Conservation (phyloP, 306 rosid genomes). For the Mimosa pudica region DNA sequence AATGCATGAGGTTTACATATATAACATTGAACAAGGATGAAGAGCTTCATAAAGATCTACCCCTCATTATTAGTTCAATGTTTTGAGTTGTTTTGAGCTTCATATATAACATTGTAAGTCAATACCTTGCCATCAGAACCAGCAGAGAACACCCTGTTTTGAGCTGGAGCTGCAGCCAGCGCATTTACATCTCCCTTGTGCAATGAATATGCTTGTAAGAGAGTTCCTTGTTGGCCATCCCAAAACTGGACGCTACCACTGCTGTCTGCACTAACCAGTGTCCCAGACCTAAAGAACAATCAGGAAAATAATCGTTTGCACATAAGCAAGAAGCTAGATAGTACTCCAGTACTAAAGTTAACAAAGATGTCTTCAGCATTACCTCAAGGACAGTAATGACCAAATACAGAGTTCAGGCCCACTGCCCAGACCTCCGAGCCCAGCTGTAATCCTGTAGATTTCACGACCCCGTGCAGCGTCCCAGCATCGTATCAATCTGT, state of each 20-base stretch:
- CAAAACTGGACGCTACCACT: constrained; percentile 96
- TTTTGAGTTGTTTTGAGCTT: no score
- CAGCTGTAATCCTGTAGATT: constrained; percentile 83
- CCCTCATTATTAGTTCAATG: not conserved
- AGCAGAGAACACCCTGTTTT: constrained; percentile 84
- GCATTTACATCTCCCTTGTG: constrained; percentile 92
- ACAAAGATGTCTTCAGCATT: constrained; percentile 21
- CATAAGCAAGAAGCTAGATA: not conserved
- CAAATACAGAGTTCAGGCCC: constrained; percentile 78
- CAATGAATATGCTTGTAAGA: constrained; percentile 69
- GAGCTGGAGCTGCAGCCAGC: constrained; percentile 84
- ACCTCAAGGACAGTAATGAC: constrained; percentile 90
- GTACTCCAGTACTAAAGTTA: constrained; percentile 23
- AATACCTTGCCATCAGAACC: constrained; percentile 98
- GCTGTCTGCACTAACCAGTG: constrained; percentile 98
- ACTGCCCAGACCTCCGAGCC: constrained; percentile 79
- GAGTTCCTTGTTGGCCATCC: constrained; percentile 84
- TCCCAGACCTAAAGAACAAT: constrained; percentile 71
- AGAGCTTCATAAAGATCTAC: not conserved
- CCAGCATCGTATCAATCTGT: constrained; percentile 85
- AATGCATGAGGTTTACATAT: not conserved
- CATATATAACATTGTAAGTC: constrained; percentile 7
- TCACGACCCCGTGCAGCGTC: constrained; percentile 60
- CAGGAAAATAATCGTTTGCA: constrained; percentile 26
- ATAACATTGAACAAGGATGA: not conserved